Evolutionary conservation across 306 rosid species (phyloP).

Genomic region (Malus fusca): DNA sequence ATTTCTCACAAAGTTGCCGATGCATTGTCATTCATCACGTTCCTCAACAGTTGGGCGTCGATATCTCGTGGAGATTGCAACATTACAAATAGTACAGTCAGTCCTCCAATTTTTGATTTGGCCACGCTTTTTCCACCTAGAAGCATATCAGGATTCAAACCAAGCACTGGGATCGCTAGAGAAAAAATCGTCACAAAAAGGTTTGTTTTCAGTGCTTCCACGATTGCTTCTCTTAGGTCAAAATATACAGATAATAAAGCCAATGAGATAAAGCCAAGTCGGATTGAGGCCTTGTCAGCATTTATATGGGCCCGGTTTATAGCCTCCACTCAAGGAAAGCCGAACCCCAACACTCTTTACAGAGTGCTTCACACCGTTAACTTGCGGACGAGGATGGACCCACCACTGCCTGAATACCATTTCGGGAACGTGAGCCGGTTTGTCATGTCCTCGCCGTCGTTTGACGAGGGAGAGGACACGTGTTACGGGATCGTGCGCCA

Average conservation of each 20-base stretch:
- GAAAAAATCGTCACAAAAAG: slow-evolving; percentile 17
- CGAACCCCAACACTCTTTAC: neutral
- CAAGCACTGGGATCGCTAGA: slow-evolving; percentile 2
- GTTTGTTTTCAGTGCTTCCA: slow-evolving; percentile 15
- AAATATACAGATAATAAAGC: neutral
- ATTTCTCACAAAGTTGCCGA: slow-evolving; percentile 30
- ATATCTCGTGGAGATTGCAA: neutral
- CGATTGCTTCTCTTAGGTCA: slow-evolving; percentile 4
- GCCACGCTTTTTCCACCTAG: slow-evolving; percentile 13
- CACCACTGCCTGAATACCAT: slow-evolving; percentile 5
- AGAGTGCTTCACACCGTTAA: neutral
- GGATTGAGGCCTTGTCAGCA: slow-evolving; percentile 13
- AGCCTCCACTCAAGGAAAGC: slow-evolving; percentile 13
- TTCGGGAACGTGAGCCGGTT: slow-evolving; percentile 23
- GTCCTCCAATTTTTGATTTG: slow-evolving; percentile 4
- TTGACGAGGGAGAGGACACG: neutral
- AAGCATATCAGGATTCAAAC: neutral
- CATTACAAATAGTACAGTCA: too few species aligned
- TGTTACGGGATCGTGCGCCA: slow-evolving; percentile 3
- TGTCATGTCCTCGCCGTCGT: slow-evolving; percentile 4
- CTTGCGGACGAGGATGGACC: slow-evolving; percentile 13
- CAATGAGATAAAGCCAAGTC: neutral
- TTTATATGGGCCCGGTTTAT: slow-evolving; percentile 5
- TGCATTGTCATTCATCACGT: slow-evolving; percentile 17
- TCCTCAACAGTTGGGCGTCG: slow-evolving; percentile 23